Conservation (phyloP, 805 yeast species). For the Tetrapisispora pingtungensis region DNA sequence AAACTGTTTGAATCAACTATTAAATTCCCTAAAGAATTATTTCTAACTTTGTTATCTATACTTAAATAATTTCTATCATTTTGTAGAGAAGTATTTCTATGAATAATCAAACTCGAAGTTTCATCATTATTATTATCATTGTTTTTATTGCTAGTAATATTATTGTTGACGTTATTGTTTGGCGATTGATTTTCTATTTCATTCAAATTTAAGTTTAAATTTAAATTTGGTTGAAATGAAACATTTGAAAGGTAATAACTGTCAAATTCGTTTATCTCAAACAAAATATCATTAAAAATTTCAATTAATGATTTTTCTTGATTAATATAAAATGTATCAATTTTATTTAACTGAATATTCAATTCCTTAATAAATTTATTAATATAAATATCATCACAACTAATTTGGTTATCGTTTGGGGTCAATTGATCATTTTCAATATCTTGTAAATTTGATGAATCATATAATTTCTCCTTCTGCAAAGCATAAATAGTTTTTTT, state of each 20-base stretch:
- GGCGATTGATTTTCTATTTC: background rate
- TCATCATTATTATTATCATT: background rate
- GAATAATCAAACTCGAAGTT: background rate
- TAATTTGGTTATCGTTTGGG: constrained; percentile 5
- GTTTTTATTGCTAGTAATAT: too few species aligned
- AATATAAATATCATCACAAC: constrained; percentile 32
- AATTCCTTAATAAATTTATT: constrained; percentile 59
- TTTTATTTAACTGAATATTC: constrained; percentile 65
- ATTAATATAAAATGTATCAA: constrained; percentile 60
- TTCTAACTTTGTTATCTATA: background rate
- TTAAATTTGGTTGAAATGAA: background rate
- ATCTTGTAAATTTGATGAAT: constrained; percentile 1
- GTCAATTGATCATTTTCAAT: background rate
- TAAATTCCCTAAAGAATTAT: background rate
- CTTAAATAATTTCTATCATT: constrained; percentile 1
- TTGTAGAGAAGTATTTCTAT: constrained; percentile 2
- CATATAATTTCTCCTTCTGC: constrained; percentile 49
- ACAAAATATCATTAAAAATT: constrained; percentile 42
- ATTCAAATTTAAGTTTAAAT: background rate
- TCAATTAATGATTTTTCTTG: constrained; percentile 42
- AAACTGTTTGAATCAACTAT: background rate
- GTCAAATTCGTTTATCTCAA: constrained; percentile 57
- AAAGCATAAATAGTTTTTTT: constrained; percentile 76
- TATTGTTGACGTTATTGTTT: background rate
- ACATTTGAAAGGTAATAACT: constrained; percentile 6